A percentile compares a stretch with the other conserved stretches of the same genome.
These are phyloP conservation scores for Laburnicola sp. DNA, from an alignment of 2,329 filamentous ascomycete species.

Conservation along the genomic window DNA sequence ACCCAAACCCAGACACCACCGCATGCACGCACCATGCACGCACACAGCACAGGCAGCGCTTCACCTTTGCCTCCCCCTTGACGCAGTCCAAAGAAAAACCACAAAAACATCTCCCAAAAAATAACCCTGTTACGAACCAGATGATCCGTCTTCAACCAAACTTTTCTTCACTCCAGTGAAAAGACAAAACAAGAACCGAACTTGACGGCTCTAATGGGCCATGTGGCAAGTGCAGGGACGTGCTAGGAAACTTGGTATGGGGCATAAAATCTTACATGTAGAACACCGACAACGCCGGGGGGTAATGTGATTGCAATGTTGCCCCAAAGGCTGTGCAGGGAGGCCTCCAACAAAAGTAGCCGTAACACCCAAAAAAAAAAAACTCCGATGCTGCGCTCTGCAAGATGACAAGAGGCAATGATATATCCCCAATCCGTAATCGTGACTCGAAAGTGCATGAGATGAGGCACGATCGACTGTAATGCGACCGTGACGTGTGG, in stretches of 20 bases:
- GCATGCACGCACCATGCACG: too few relatives aligned
- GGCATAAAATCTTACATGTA: slow-evolving; percentile 10
- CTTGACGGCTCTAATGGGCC: not conserved
- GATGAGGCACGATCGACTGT: slow-evolving; percentile 32
- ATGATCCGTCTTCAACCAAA: slow-evolving; percentile 6
- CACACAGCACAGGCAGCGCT: too few relatives aligned
- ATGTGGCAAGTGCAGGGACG: slow-evolving; percentile 9
- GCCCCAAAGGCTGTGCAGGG: slow-evolving; percentile 13
- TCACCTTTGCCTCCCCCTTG: too few relatives aligned
- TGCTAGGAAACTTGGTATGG: slow-evolving; percentile 20
- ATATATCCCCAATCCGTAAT: slow-evolving; percentile 40
- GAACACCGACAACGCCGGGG: slow-evolving; percentile 19
- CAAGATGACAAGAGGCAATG: slow-evolving; percentile 42
- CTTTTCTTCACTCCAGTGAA: slow-evolving; percentile 19
- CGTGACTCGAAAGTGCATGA: slow-evolving; percentile 39
- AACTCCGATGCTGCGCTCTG: slow-evolving; percentile 46
- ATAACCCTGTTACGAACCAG: not conserved
- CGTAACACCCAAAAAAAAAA: slow-evolving; percentile 28
- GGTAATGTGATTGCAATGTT: slow-evolving; percentile 23
- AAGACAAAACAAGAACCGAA: slow-evolving; percentile 10
- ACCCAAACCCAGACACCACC: too few relatives aligned
- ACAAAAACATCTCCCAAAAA: not conserved
- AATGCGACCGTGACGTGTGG: slow-evolving; percentile 39
- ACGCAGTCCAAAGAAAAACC: not conserved
- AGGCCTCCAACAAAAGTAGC: slow-evolving; percentile 26